Base-by-base conservation (phyloP, 768 basidiomycete species). In the Russula vinacea region DNA sequence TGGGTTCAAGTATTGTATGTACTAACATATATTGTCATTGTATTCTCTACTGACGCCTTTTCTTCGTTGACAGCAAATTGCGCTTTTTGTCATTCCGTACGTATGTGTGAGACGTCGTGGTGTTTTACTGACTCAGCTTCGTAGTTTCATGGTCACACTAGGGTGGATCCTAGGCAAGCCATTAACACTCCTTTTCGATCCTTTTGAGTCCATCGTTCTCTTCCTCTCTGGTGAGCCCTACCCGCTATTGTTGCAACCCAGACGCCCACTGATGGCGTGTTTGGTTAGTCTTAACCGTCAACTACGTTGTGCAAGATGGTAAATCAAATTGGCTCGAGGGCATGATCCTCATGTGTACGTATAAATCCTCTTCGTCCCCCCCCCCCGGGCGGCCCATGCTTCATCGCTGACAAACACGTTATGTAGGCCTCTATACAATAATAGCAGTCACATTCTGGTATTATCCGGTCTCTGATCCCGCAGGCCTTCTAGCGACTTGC, bases 301-400 rank as follows among this genome's bases (percentile, higher is more conserved):
- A 88, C 70, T 87, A 90, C 68, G 87, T 89, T 22, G 84, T 93
- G 1, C 80, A 85, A 58, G 92, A 94, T 70, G 91, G 89, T 11
- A 87, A 87, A 71, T 88, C 85, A 19, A 92, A 92, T 72, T 94
- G 92, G 84, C 77, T 94, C 17, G 91, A 94, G 71, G 92, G 91
- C 3, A 78, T 81, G 70, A 83, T 86, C 62, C 70, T 93, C 26
- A 87, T 89, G 79, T 83, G 86, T 85, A 73, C 66, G 83, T 76
- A 68, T 62, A 22, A n/a, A n/a, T n/a, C n/a, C n/a, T n/a, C n/a
- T n/a, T n/a, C n/a, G n/a, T n/a, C n/a, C 17, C 3, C 10, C 2
- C 22, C 3, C 40, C 60, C 51, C 16, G 17, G 44, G n/a, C n/a
- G 17, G 5, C 4, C 22, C n/a, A 19, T 39, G 45, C 35, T 24